Evolutionary conservation across 1,284 basidiomycete genomes (phyloP), one percentile per base, ranked within the genome.

Genomic region (Grifola frondosa): DNA sequence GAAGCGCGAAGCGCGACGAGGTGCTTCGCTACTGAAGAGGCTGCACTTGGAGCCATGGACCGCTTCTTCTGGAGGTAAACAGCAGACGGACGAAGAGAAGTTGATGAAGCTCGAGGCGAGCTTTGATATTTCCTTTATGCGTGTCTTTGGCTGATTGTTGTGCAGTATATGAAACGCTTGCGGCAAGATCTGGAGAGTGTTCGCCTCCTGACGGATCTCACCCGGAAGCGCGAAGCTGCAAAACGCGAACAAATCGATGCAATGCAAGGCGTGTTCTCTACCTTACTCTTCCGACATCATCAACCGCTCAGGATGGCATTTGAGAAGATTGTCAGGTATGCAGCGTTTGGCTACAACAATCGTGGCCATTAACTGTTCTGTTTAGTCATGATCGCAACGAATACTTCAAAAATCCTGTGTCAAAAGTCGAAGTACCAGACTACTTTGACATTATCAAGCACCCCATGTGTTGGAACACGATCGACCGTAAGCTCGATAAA

Each of bases 11-110:
- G 90, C 83, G 1, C 78, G 96, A 47, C 71, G 96, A 30, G 97
- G 97, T 3, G 97, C 97, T 3, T 95, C 96, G 2, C 65, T 99
- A 39, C 69, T 99, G 55, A 99, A 98, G 66, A 68, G 97, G 37
- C 66, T 99, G 40, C 95, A 99, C 68, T 73, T 99, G 23, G 96
- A 99, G 71, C 97, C 96, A 0, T 99, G 96, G 97, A 97, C 96
- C 0, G 90, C 92, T 1, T 81, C 78, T 19, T 78, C 80, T 15
- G 75, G 77, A 1, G 73, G 73, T 1, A 81, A 80, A 52, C 68
- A 80, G 30, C 77, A 90, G 56, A 88, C 81, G 2, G 89, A 93
- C 24, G 88, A 91, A 49, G 91, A 97, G 52, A 91, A 90, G 65
- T 67, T 74, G 4, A 78, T 84, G 68, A 95, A 94, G 60, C 78